These are phyloP conservation scores for Diplosphaera chodatii DNA, from an alignment of 139 green algal species.

Conservation along the genomic window DNA sequence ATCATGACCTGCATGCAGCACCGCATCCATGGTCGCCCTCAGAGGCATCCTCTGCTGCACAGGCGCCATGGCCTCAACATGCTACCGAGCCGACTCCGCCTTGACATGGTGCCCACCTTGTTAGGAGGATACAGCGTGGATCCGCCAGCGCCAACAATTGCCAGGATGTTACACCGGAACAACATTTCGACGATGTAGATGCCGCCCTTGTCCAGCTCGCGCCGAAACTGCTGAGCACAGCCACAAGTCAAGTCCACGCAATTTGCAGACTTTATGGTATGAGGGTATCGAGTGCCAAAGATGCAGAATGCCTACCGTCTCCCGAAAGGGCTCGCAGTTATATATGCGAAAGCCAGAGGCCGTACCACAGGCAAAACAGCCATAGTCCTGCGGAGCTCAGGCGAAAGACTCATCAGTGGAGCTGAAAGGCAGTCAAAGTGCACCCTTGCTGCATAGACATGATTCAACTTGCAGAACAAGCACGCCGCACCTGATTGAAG, in stretches of 20 bases:
- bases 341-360: conserved; percentile 81
- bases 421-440: no score
- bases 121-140: conserved; percentile 73
- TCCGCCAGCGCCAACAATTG: conserved; percentile 83
- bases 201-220: conserved; percentile 68
- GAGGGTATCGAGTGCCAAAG: no score
- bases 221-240: conserved; percentile 73
- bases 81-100: no score
- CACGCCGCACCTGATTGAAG: conserved; percentile 63
- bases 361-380: conserved; percentile 83
- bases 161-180: conserved; percentile 94
- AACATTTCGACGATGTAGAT: conserved; percentile 92
- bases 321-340: conserved; percentile 87
- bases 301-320: conserved; percentile 75
- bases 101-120: no score
- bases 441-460: no score
- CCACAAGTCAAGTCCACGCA: no score
- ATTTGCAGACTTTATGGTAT: no score
- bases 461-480: no score
- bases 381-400: conserved; percentile 55
- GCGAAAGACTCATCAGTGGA: no score
- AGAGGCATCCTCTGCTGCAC: no score
- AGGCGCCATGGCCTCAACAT: no score
- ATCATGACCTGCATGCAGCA: conserved; percentile 97
- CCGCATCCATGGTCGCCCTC: no score